phyloP scores from a whole-genome alignment of 108 stramenopile genomes.

The Nitzschia putrida region DNA sequence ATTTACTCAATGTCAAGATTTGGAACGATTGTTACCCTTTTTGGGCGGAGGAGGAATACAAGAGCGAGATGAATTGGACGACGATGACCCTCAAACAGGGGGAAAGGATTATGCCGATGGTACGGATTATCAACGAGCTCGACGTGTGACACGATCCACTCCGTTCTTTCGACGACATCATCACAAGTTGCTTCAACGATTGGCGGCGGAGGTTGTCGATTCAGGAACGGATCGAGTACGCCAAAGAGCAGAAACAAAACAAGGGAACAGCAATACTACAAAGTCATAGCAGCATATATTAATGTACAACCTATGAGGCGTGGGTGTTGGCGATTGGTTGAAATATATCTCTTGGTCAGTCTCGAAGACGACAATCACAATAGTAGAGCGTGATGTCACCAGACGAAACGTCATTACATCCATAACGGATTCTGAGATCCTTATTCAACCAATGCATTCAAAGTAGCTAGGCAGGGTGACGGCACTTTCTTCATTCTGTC shows the following conservation, averaged over 20 bases:
- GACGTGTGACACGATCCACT: constrained; percentile 47
- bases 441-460: too few relatives aligned
- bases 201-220: constrained; percentile 81
- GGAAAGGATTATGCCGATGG: constrained; percentile 58
- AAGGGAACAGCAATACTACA: constrained; percentile 3
- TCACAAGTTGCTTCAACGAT: constrained; percentile 56
- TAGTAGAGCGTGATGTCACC: too few relatives aligned
- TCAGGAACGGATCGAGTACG: constrained; percentile 39
- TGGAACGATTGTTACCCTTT: constrained; percentile 73
- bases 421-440: too few relatives aligned
- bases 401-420: too few relatives aligned
- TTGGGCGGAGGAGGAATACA: constrained; percentile 50
- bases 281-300: too few relatives aligned
- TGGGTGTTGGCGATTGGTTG: too few relatives aligned
- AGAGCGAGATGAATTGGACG: constrained; percentile 27
- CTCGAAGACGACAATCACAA: too few relatives aligned
- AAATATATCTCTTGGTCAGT: too few relatives aligned
- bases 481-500: too few relatives aligned
- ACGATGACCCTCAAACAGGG: background rate
- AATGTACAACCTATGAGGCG: too few relatives aligned
- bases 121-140: constrained; percentile 73
- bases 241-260: constrained; percentile 14
- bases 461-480: too few relatives aligned
- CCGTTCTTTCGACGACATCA: constrained; percentile 63
- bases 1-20: constrained; percentile 80